A percentile compares a stretch with the other conserved stretches of the same genome.
phyloP scores from a whole-genome alignment of 2,329 filamentous ascomycete species.

The Pleoardoris graminearum region DNA sequence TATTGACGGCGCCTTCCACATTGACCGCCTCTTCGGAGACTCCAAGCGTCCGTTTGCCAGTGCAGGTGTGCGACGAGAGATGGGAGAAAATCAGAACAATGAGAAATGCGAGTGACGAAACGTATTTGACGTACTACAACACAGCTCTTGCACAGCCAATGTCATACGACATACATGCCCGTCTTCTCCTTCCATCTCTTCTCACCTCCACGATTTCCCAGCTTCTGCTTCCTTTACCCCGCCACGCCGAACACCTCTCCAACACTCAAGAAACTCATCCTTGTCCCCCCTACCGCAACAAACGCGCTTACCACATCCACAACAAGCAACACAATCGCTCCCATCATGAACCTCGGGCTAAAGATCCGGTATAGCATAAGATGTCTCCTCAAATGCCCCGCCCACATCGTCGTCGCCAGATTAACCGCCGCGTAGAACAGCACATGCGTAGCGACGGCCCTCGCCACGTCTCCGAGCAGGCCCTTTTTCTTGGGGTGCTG shows the following conservation, averaged over 20 bases:
- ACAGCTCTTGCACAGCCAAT: too few species aligned
- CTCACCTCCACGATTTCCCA: not conserved
- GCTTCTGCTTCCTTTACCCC: slow-evolving; percentile 5
- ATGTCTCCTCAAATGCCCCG: slow-evolving; percentile 83
- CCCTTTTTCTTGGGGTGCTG: slow-evolving; percentile 69
- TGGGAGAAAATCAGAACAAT: too few species aligned
- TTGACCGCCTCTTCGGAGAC: too few species aligned
- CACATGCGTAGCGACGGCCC: slow-evolving; percentile 73
- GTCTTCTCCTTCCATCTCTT: not conserved
- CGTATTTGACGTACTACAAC: too few species aligned
- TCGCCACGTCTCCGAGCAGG: slow-evolving; percentile 70
- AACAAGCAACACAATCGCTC: slow-evolving; percentile 69
- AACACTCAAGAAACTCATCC: slow-evolving; percentile 77
- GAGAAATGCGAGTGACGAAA: too few species aligned
- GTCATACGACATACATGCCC: slow-evolving; percentile 2
- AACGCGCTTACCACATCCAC: slow-evolving; percentile 75
- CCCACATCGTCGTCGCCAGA: slow-evolving; percentile 86
- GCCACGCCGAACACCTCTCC: slow-evolving; percentile 78
- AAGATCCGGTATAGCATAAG: slow-evolving; percentile 98
- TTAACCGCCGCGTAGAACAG: slow-evolving; percentile 82
- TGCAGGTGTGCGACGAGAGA: too few species aligned
- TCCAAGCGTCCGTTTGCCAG: too few species aligned
- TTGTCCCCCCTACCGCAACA: slow-evolving; percentile 72
- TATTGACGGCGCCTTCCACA: too few species aligned
- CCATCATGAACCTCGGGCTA: slow-evolving; percentile 86